phyloP scores from a whole-genome alignment of 331 rosid genomes.

The Rhamnella rubrinervis region DNA sequence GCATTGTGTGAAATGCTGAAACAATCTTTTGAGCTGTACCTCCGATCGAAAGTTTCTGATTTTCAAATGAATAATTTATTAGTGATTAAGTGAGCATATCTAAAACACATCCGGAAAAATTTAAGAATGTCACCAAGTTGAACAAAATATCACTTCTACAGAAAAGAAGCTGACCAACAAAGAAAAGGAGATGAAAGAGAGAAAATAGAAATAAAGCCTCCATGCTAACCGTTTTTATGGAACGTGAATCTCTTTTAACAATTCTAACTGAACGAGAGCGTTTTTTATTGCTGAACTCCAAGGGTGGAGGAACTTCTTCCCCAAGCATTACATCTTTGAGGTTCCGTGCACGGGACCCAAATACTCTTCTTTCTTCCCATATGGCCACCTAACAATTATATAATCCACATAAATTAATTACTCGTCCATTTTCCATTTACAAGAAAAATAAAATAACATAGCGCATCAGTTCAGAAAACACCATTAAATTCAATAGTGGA shows the following conservation, averaged over 20 bases:
- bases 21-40: slow-evolving; percentile 84
- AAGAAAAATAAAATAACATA: too few species aligned
- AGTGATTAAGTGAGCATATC: background rate
- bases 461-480: too few species aligned
- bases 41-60: slow-evolving; percentile 83
- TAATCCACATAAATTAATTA: slow-evolving; percentile 4
- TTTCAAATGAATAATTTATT: slow-evolving; percentile 22
- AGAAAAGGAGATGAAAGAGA: slow-evolving; percentile 8
- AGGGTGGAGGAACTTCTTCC: slow-evolving; percentile 66
- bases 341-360: slow-evolving; percentile 67
- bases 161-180: background rate
- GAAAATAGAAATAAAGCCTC: slow-evolving; percentile 7
- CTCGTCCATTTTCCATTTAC: too few species aligned
- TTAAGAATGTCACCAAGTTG: background rate
- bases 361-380: slow-evolving; percentile 89
- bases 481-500: too few species aligned
- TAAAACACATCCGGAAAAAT: too few species aligned
- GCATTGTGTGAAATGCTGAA: slow-evolving; percentile 80
- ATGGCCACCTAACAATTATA: slow-evolving; percentile 55
- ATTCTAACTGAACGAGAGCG: slow-evolving; percentile 73
- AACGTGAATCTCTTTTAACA: slow-evolving; percentile 78
- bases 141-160: background rate
- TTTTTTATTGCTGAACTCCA: slow-evolving; percentile 67
- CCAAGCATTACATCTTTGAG: slow-evolving; percentile 82
- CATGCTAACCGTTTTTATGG: slow-evolving; percentile 75